phyloP scores from a whole-genome alignment of 2,329 filamentous ascomycete genomes.

The Monosporascus sp. region DNA sequence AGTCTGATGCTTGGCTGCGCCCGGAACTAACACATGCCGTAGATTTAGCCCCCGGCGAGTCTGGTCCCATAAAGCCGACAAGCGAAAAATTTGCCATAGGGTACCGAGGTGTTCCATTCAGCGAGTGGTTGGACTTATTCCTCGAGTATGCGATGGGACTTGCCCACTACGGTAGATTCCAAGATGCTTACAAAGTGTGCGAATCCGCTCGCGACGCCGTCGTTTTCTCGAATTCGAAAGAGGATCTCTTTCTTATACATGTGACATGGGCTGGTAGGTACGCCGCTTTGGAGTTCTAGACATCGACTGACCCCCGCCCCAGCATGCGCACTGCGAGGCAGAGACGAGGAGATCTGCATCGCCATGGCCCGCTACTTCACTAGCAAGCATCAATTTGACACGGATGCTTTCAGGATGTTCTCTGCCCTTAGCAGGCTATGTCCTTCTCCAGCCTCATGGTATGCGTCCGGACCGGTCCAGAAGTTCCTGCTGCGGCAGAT shows the following conservation, averaged over 20 bases:
- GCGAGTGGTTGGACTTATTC: constrained; percentile 85
- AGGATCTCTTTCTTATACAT: constrained; percentile 67
- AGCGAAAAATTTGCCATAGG: constrained; percentile 26
- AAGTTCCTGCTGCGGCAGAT: constrained; percentile 91
- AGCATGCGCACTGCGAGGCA: constrained; percentile 77
- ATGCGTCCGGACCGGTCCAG: constrained; percentile 74
- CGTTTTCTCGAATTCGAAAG: constrained; percentile 68
- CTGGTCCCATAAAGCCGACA: constrained; percentile 23
- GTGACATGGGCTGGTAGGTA: constrained; percentile 66
- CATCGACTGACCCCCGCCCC: constrained; percentile 9
- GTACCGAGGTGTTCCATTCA: constrained; percentile 70
- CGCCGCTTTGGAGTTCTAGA: background rate
- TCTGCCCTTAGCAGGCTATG: constrained; percentile 71
- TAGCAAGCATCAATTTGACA: constrained; percentile 71
- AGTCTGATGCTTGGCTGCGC: too few relatives aligned
- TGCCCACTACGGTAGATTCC: constrained; percentile 59
- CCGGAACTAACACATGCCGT: background rate
- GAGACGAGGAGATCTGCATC: constrained; percentile 71
- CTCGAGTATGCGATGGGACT: constrained; percentile 78
- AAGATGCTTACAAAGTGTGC: constrained; percentile 74
- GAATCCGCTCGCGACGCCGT: constrained; percentile 74
- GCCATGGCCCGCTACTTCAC: constrained; percentile 78
- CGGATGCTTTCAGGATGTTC: constrained; percentile 80
- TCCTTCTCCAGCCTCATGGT: constrained; percentile 67
- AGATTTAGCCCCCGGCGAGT: constrained; percentile 29